Conservation (phyloP, 345 rosid species). For the Pistacia integerrima region DNA sequence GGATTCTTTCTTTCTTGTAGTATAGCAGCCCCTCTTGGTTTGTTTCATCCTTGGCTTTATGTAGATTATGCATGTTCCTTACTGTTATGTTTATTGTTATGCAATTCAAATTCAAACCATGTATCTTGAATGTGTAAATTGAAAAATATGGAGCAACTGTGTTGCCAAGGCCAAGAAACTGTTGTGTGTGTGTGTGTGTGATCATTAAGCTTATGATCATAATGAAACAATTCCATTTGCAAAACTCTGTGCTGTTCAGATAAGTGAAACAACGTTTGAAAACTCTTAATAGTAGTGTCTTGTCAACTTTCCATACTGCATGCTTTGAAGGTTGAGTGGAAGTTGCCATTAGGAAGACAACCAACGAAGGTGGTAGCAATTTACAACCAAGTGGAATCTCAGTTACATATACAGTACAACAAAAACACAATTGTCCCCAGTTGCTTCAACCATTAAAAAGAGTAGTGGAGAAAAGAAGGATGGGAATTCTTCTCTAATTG, state of each 20-base stretch:
- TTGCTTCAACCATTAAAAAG: constrained; percentile 1
- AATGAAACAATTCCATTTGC: background rate
- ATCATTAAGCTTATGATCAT: background rate
- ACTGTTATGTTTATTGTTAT: background rate
- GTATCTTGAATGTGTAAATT: background rate
- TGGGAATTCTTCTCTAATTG: background rate
- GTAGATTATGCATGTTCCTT: constrained; percentile 2
- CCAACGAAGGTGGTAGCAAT: background rate
- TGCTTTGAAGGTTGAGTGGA: background rate
- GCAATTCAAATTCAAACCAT: background rate
- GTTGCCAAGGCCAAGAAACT: background rate
- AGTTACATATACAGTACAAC: background rate
- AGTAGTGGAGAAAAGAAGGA: background rate
- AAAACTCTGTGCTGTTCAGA: background rate
- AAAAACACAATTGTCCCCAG: background rate
- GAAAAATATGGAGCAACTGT: no score
- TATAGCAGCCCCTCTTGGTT: background rate
- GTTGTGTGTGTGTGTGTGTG: background rate
- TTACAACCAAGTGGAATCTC: background rate
- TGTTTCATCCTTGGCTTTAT: constrained; percentile 9
- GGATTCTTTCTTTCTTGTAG: background rate
- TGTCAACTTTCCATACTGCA: background rate
- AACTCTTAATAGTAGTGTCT: background rate
- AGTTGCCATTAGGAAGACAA: constrained; percentile 6
- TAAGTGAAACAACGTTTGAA: background rate